These are phyloP conservation scores for Ceratocystis huliohia DNA, from an alignment of 2,329 filamentous ascomycete species.

Conservation along the genomic window DNA sequence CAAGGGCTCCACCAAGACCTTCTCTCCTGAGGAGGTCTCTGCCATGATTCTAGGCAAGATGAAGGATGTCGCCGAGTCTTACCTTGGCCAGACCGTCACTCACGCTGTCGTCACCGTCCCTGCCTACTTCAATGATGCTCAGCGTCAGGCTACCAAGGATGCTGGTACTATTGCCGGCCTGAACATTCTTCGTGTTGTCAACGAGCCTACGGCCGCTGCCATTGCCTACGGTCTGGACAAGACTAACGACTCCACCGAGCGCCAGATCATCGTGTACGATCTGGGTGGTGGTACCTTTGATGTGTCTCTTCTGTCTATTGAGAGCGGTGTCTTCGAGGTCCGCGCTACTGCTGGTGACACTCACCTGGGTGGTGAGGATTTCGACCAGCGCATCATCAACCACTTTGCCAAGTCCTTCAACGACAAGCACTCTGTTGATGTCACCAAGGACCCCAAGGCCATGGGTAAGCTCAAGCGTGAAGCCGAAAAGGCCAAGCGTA, in stretches of 20 bases:
- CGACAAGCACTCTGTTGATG: conserved; percentile 90
- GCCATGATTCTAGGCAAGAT: conserved; percentile 76
- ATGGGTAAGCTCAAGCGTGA: conserved; percentile 99
- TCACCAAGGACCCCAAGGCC: conserved; percentile 89
- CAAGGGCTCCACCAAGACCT: conserved; percentile 50
- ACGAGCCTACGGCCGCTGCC: conserved; percentile 90
- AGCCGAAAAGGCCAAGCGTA: conserved; percentile 98
- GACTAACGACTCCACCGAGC: conserved; percentile 56
- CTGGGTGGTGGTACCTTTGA: conserved; percentile 90
- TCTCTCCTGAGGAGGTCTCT: conserved; percentile 70
- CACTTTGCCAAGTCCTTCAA: conserved; percentile 93
- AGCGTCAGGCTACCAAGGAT: conserved; percentile 94
- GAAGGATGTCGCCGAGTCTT: conserved; percentile 70
- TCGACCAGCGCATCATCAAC: conserved; percentile 94
- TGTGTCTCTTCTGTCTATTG: conserved; percentile 84
- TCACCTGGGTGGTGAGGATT: conserved; percentile 96
- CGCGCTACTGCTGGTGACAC: conserved; percentile 92
- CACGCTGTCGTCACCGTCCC: conserved; percentile 89
- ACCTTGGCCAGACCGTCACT: conserved; percentile 69
- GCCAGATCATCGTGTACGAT: conserved; percentile 87
- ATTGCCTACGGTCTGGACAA: conserved; percentile 91
- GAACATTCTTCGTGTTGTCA: conserved; percentile 90
- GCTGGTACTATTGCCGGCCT: conserved; percentile 84
- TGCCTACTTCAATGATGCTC: conserved; percentile 97
- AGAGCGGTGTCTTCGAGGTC: conserved; percentile 88